Base-by-base conservation (phyloP, 768 basidiomycete species). In the Piloderma croceum region DNA sequence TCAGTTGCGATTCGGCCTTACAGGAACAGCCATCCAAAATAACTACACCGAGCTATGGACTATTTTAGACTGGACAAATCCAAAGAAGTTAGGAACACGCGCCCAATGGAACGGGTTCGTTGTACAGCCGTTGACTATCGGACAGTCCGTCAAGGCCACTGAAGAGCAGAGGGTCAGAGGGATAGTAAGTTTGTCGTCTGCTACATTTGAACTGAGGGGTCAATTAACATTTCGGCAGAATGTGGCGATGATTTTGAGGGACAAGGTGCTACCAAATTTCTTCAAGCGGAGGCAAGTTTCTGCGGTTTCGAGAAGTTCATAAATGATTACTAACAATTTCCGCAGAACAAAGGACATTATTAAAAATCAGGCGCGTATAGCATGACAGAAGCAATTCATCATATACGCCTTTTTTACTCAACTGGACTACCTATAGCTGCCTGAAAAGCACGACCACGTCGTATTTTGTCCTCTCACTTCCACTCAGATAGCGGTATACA, bases 41-140 rank as follows among this genome's bases (percentile, higher is more conserved):
- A 76, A 80, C 1, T 92, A 93, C 54, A 73, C 77, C 31, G 94
- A 98, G 58, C 68, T 97, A 50, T 93, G 90, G 86, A 87, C 89
- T 1, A 80, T 99, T 24, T 63, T 97, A 23, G 80, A 94, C 54
- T 97, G 90, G 86, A 83, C 84, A n/a, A 85, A 82, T 45, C 90
- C 91, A 0, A 87, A 82, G 0, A 65, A 67, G 19, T 59, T 94
- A 7, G 94, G 93, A 0, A 80, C 77, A 0, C 55, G 64, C 20
- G 70, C 69, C 23, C 79, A 97, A 47, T 98, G 92, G 91, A 74
- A 80, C 32, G 70, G 71, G 4, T 83, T 72, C 47, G 74, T 96
- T 3, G 73, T 75, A 13, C 70, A 72, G 31, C 90, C 88, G 1
- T 60, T 91, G 48, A 77, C 70, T 10, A 49, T 60, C 0, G 87